Evolutionary conservation across 106 monocot genomes (phyloP), one percentile per base, ranked within the genome.

Genomic region (Dioscorea zingiberensis): DNA sequence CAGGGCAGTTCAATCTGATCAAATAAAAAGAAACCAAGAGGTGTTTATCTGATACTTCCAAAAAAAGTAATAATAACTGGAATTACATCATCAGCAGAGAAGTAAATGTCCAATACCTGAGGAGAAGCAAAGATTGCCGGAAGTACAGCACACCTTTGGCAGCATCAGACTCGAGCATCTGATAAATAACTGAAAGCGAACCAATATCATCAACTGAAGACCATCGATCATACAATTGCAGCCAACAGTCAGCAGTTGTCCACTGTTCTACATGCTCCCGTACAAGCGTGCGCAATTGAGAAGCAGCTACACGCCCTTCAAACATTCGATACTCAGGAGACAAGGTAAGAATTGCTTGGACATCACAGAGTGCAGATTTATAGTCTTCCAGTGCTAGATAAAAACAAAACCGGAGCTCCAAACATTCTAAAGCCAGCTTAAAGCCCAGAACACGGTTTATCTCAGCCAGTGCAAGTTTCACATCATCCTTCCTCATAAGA

Each of bases 171-270:
- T 90, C 85, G 21, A 93, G 77, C 92, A 98, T 93, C 68, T 89
- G 89, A 70, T 86, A 98, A 10, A 98, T 89, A 44, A 93, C 98
- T 25, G 92, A 93, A 63, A 98, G 84, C 13, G 98, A 98, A 55
- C 98, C 98, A 38, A 98, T 86, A 81, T 98, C 98, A 87, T 98
- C 98, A 6, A 93, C 98, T 17, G 89, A 76, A n/a, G 92, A 93
- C 98, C 98, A 98, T 47, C 89, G 66, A 47, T 98, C 98, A 74
- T 93, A 98, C 48, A 98, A 84, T 45, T 98, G 92, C 62, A 98
- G 62, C 98, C 98, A 98, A 74, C 98, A 98, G 67, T 98, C 98
- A 17, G 93, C 98, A 49, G 83, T 85, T 13, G 74, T 98, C 92
- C 92, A 93, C 25, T 80, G 77, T 21, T 88, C 93, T 13, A 98